Evolutionary conservation across 164 flowering plant species (phyloP).

Genomic region (Liquidambar formosana): DNA sequence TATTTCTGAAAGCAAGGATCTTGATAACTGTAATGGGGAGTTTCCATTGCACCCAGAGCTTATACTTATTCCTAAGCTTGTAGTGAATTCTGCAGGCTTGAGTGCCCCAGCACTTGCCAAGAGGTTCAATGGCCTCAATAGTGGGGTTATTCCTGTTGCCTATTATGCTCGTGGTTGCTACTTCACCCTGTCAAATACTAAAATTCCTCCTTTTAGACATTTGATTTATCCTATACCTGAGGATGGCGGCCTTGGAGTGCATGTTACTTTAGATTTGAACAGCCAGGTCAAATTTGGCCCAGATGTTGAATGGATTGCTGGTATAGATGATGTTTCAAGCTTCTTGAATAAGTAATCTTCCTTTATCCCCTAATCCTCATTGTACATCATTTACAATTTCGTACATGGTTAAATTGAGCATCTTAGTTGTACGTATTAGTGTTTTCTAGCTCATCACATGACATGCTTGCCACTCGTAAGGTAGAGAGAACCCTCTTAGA

Average conservation of each 20-base stretch:
- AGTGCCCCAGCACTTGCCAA: conserved; percentile 68
- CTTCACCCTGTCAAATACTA: conserved; percentile 62
- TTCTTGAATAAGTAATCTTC: conserved; percentile 66
- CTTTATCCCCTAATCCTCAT: not conserved
- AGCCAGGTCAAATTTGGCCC: conserved; percentile 91
- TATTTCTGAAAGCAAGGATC: conserved; percentile 49
- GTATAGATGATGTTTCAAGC: conserved; percentile 56
- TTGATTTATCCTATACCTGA: conserved; percentile 92
- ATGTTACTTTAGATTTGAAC: conserved; percentile 81
- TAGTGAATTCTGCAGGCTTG: conserved; percentile 80
- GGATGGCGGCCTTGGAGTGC: conserved; percentile 96
- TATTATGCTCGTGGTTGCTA: conserved; percentile 91
- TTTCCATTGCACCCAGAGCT: conserved; percentile 52
- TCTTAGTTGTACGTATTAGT: not conserved
- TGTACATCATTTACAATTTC: not conserved
- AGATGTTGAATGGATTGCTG: conserved; percentile 90
- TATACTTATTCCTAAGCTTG: conserved; percentile 60
- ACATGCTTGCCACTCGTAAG: no score
- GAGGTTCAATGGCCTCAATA: conserved; percentile 51
- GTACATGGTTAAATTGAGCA: not conserved
- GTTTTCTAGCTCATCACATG: no score
- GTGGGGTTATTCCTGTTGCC: conserved; percentile 41
- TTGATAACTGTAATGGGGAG: conserved; percentile 40
- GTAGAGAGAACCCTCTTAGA: no score
- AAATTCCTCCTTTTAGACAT: conserved; percentile 59